Evolutionary conservation across 768 basidiomycete species (phyloP), one percentile per base, ranked within the genome.

Genomic region (Hericium alpestre): DNA sequence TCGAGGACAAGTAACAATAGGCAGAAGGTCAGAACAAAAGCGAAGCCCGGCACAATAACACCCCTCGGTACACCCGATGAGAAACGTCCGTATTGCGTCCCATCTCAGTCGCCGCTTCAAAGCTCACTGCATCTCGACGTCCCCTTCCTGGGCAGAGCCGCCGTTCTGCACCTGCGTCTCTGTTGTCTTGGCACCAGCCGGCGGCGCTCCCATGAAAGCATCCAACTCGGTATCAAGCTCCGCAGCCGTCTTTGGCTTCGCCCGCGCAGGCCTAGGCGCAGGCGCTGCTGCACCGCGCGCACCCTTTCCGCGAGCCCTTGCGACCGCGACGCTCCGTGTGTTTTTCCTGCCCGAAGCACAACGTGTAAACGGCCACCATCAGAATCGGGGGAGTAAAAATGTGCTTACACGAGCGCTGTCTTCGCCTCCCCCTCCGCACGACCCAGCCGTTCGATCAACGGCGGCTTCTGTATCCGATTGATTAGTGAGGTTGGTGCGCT

Each of bases 171-270:
- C 32, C 32, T 32, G 32, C 10, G 38, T 53, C 20, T 43, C 41
- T 43, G 59, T 60, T 20, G 41, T 22, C 2, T 51, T 20, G 32
- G 41, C 37, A 47, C 32, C 56, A 39, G 70, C 71, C 32, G 32
- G 32, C 8, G 32, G 32, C 48, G 86, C 86, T 8, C 79, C 81
- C 89, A 91, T 89, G 64, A 90, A 90, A 3, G 84, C 81, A 62
- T 96, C 93, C 58, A 96, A 68, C 71, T 96, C 93, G 68, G 79
- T 84, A 69, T 96, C 93, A 58, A 96, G 71, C 62, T 95, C 89
- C 57, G 84, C 87, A 8, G 81, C 87, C 1, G 87, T 87, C 70
- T 89, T 83, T 3, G 79, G 76, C 70, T 84, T 82, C 65, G 77
- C 72, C 20, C 49, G 54, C 2, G 40, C 47, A 46, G 38, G 38